A percentile compares a stretch with the other conserved stretches of the same genome.
These are phyloP conservation scores for Saturnispora serradocipensis DNA, from an alignment of 805 yeast genomes.

Conservation along the genomic window DNA sequence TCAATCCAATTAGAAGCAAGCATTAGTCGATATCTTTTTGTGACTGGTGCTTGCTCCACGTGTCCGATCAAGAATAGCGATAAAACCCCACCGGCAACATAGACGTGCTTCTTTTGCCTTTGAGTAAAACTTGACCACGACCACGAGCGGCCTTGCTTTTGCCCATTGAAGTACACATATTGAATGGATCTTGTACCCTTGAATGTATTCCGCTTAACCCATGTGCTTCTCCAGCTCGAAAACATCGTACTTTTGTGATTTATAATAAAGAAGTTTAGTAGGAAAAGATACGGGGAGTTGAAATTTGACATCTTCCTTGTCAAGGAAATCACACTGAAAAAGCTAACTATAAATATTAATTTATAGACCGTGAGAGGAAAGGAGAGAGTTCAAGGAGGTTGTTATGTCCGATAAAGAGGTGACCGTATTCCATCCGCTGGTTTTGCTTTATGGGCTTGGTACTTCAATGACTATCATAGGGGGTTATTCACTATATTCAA, in stretches of 20 bases:
- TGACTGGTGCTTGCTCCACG: conserved; percentile 73
- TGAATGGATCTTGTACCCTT: conserved; percentile 1
- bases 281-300: neutral
- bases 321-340: neutral
- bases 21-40: conserved; percentile 62
- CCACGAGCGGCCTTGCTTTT: conserved; percentile 1
- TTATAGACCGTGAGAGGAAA: neutral
- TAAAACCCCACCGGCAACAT: conserved; percentile 8
- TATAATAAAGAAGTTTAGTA: neutral
- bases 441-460: conserved; percentile 24
- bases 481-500: conserved; percentile 35
- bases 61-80: conserved; percentile 38
- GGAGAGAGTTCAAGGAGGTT: neutral
- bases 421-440: conserved; percentile 22
- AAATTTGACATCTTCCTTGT: neutral
- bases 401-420: conserved; percentile 13
- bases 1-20: conserved; percentile 65
- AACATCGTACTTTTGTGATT: neutral
- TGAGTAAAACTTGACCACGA: conserved; percentile 7
- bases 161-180: conserved; percentile 9
- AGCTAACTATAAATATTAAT: neutral
- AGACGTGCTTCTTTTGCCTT: conserved; percentile 11
- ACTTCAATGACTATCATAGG: conserved; percentile 30
- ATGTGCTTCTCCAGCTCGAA: neutral
- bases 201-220: neutral